Conservation (phyloP, 768 basidiomycete species). For the Tephrocybe sp. region DNA sequence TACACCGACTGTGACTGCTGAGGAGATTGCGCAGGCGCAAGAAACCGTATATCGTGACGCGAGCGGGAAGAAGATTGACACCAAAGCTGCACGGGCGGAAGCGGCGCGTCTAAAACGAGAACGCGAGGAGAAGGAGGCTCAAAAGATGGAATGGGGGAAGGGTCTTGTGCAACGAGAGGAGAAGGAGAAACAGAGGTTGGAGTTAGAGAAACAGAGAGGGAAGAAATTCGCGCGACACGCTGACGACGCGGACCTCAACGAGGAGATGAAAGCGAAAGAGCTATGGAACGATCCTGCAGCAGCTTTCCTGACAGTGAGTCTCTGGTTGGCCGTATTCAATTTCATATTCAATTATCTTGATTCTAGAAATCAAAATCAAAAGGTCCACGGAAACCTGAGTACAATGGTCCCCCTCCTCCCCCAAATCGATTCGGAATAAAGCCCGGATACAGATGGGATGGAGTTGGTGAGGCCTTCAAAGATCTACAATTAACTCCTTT, state of each 20-base stretch:
- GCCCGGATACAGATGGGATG: conserved; percentile 98
- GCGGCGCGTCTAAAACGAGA: conserved; percentile 79
- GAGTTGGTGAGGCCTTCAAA: conserved; percentile 69
- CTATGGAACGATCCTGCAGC: conserved; percentile 99
- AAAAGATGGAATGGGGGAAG: conserved; percentile 98
- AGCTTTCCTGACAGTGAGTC: conserved; percentile 80
- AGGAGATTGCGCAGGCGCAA: conserved; percentile 62
- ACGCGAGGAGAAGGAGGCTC: conserved; percentile 79
- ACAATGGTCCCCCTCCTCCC: conserved; percentile 82
- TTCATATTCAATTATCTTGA: not conserved
- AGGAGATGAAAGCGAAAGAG: conserved; percentile 74
- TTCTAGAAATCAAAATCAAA: conserved; percentile 70
- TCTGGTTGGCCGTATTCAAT: not conserved
- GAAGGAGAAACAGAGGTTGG: conserved; percentile 57
- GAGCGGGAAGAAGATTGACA: conserved; percentile 84
- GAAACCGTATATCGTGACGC: conserved; percentile 95
- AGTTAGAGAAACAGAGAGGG: conserved; percentile 66
- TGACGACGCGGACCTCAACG: conserved; percentile 85
- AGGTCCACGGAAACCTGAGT: conserved; percentile 80
- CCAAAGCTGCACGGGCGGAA: conserved; percentile 81
- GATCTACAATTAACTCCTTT: not conserved
- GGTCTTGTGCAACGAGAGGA: conserved; percentile 89
- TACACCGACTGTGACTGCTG: conserved; percentile 38
- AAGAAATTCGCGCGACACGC: conserved; percentile 73
- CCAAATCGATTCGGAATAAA: conserved; percentile 95